These are phyloP conservation scores for Geranomyces variabilis DNA, from an alignment of 192 early-diverging fungal species.

Conservation along the genomic window DNA sequence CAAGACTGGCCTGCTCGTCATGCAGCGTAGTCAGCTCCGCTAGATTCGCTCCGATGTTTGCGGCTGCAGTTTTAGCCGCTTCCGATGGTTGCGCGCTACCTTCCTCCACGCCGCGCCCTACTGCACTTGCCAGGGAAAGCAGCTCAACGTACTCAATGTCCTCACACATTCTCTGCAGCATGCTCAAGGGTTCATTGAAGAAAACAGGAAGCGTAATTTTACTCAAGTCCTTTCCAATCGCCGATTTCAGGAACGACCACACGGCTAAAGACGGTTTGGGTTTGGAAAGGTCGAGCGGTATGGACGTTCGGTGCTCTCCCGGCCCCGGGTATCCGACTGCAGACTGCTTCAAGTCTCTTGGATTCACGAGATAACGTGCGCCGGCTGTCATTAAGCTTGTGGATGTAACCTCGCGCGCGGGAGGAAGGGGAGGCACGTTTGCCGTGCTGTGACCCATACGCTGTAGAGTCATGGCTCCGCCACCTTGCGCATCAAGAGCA, in stretches of 20 bases:
- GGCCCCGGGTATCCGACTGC: conserved; percentile 1
- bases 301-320: conserved; percentile 1
- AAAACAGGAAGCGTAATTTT: conserved; percentile 86
- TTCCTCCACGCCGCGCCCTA: conserved; percentile 55
- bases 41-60: conserved; percentile 20
- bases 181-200: conserved; percentile 86
- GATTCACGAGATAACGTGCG: background rate
- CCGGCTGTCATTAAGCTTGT: background rate
- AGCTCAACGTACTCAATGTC: conserved; percentile 83
- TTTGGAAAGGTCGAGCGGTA: conserved; percentile 44
- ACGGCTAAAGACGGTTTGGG: conserved; percentile 72
- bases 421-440: background rate
- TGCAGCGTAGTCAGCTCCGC: conserved; percentile 22
- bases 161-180: conserved; percentile 84
- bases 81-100: background rate
- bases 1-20: conserved; percentile 41
- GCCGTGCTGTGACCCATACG: background rate
- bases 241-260: conserved; percentile 87
- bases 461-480: background rate
- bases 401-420: background rate
- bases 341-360: background rate
- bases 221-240: conserved; percentile 82
- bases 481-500: conserved; percentile 25
- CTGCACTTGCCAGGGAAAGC: conserved; percentile 68
- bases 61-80: background rate